Conservation (phyloP, 108 stramenopile species). For the Hondaea fermentalgiana region DNA sequence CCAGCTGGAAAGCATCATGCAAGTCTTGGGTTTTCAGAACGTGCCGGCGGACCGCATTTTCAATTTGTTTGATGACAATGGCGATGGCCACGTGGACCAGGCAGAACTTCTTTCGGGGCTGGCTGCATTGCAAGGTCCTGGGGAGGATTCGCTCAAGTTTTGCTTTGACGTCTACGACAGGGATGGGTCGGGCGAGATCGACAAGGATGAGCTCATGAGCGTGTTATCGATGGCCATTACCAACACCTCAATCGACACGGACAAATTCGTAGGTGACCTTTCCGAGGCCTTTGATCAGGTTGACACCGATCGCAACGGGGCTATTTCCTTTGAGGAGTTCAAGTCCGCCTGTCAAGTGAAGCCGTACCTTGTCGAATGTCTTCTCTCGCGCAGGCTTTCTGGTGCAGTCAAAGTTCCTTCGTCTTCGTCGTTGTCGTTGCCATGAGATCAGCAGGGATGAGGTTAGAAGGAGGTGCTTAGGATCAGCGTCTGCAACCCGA, state of each 20-base stretch:
- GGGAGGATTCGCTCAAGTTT: slow-evolving; percentile 67
- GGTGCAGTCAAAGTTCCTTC: too few relatives aligned
- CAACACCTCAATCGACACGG: background rate
- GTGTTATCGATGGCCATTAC: background rate
- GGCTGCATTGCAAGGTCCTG: background rate
- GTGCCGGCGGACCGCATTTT: background rate
- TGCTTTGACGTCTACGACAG: slow-evolving; percentile 63
- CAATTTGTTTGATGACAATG: background rate
- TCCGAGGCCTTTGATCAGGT: background rate
- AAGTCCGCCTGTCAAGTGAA: background rate
- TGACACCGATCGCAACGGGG: slow-evolving; percentile 17
- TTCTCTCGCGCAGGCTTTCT: background rate
- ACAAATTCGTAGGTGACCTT: background rate
- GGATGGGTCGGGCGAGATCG: slow-evolving; percentile 56
- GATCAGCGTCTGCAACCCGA: too few relatives aligned
- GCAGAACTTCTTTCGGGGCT: slow-evolving; percentile 18
- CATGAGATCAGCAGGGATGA: too few relatives aligned
- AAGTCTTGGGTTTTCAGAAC: background rate
- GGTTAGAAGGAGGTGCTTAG: too few relatives aligned
- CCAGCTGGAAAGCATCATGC: background rate
- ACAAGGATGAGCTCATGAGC: background rate
- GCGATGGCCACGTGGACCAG: background rate
- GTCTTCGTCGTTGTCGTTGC: too few relatives aligned
- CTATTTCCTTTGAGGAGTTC: slow-evolving; percentile 22
- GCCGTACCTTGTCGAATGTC: background rate